Evolutionary conservation across 1,284 basidiomycete genomes (phyloP).

Genomic region (Puccinia polysora): DNA sequence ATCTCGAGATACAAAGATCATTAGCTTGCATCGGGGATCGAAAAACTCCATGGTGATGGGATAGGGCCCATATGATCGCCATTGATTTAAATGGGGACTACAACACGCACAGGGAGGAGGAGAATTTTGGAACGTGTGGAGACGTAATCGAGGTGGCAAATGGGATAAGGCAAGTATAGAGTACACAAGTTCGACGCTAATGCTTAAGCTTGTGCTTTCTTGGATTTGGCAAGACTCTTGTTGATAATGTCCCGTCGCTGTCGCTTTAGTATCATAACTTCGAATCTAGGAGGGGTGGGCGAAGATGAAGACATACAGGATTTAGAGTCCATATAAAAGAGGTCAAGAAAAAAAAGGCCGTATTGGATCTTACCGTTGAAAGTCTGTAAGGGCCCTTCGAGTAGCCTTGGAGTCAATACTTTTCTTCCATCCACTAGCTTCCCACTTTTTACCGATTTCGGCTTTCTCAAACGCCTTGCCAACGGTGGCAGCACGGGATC

Average conservation of each 20-base stretch:
- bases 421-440: conserved; percentile 76
- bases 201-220: conserved; percentile 51
- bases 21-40: conserved; percentile 19
- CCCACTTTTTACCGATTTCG: conserved; percentile 70
- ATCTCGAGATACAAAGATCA: conserved; percentile 11
- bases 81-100: conserved; percentile 15
- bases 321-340: not conserved
- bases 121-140: not conserved
- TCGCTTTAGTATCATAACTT: conserved; percentile 71
- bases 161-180: conserved; percentile 9
- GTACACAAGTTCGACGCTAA: conserved; percentile 7
- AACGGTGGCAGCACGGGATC: conserved; percentile 72
- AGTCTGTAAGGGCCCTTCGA: conserved; percentile 78
- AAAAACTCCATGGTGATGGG: not conserved
- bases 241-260: conserved; percentile 65
- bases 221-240: conserved; percentile 60
- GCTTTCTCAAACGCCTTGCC: conserved; percentile 84
- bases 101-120: conserved; percentile 18
- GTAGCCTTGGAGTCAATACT: conserved; percentile 73
- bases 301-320: not conserved
- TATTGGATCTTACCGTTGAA: conserved; percentile 62
- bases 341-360: not conserved
- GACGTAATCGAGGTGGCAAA: conserved; percentile 4
- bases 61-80: conserved; percentile 7
- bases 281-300: conserved; percentile 54